Evolutionary conservation across 225 moss, liverwort and hornwort species (phyloP), one percentile per base, ranked within the genome.

Genomic region (Pseudoscleropodium purum): DNA sequence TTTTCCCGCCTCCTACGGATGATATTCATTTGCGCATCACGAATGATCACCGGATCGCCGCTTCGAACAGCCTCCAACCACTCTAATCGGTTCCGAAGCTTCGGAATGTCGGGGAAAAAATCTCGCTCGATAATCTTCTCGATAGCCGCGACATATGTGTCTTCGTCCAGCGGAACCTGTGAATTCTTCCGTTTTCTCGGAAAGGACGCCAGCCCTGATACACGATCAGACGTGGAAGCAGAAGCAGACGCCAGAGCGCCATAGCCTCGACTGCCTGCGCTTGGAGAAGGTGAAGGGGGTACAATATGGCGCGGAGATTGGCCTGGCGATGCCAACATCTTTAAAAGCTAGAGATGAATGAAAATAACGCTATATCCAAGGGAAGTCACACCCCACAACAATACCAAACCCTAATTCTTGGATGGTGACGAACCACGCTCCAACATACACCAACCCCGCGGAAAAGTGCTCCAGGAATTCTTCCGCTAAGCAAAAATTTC

Each of bases 101-200:
- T 99, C 15, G 99, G 99, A 89, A 99, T 99, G 63, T 99, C 99
- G 12, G 99, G 99, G 72, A 99, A 99, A 69, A 96, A 99, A 87
- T 99, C 99, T 60, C 99, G 95, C 86, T 99, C 99, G 21, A 99
- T 95, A 21, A 99, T 99, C 87, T 96, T 97, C 92, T 99, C 99
- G 63, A 99, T 96, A 68, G 97, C 96, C 70, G 97, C 99, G 29
- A 99, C 99, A 84, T 99, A 99, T 2, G 94, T 96, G 72, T 99
- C 99, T 87, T 99, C 99, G 85, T 99, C 97, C 60, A 99, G 84
- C 30, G 95, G 86, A 78, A 95, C 83, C 54, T 94, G 93, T 27
- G 94, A 89, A 56, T 79, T 92, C 90, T 97, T 99, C 90, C 97
- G 97, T 61, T 96, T 95, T 89, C 93, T 97, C 90, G 91, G 75